Evolutionary conservation across 2,329 filamentous ascomycete species (phyloP).

Genomic region (Aureobasidium uvarum): DNA sequence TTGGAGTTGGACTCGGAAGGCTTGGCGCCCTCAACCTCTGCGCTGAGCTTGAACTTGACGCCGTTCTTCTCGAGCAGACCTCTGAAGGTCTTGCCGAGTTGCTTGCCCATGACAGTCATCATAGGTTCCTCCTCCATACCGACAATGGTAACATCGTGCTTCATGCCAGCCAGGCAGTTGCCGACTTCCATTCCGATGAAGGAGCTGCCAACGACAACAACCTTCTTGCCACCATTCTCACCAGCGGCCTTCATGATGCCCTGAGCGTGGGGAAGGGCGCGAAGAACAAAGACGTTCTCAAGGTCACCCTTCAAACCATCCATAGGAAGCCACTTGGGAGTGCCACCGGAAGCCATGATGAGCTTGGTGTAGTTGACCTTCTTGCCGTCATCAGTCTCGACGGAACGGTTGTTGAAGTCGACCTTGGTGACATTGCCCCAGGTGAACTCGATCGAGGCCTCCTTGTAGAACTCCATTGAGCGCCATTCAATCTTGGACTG

Average conservation of each 20-base stretch:
- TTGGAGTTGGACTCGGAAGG: slow-evolving; percentile 65
- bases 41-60: slow-evolving; percentile 81
- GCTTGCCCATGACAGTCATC: slow-evolving; percentile 77
- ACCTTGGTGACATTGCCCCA: slow-evolving; percentile 64
- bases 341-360: slow-evolving; percentile 83
- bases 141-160: slow-evolving; percentile 80
- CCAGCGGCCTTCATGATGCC: slow-evolving; percentile 77
- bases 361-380: slow-evolving; percentile 81
- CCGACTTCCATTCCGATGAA: slow-evolving; percentile 99
- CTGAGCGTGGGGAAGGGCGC: slow-evolving; percentile 73
- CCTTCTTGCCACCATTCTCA: slow-evolving; percentile 77
- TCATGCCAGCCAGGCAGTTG: slow-evolving; percentile 69
- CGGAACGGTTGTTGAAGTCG: slow-evolving; percentile 70
- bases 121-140: slow-evolving; percentile 86
- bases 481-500: slow-evolving; percentile 74
- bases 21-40: slow-evolving; percentile 77
- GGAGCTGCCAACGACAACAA: slow-evolving; percentile 86
- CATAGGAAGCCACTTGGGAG: slow-evolving; percentile 70
- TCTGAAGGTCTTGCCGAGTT: slow-evolving; percentile 79
- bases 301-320: slow-evolving; percentile 78
- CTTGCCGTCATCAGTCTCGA: slow-evolving; percentile 71
- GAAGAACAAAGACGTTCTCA: slow-evolving; percentile 80
- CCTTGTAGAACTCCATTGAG: slow-evolving; percentile 71
- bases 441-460: slow-evolving; percentile 57
- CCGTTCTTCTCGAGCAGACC: slow-evolving; percentile 78